Percentiles rank a stretch among this genome's conserved stretches.
Conservation (phyloP, 148 eudicot genomes). For the Fagopyrum homotropicum region DNA sequence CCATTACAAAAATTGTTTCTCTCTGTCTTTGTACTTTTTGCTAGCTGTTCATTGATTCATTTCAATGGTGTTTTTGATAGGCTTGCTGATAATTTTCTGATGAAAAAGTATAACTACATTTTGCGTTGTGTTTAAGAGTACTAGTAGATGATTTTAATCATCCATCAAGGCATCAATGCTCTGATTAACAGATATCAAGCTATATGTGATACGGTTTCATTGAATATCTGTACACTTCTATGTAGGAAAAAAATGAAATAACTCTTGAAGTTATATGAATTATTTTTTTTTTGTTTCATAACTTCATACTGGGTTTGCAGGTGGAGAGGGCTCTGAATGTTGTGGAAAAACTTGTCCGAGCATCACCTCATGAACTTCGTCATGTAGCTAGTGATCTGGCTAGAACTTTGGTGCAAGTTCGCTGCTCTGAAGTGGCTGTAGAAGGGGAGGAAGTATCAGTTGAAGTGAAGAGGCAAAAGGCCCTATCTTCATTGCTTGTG, state of each 20-base stretch:
- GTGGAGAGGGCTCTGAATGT: constrained; percentile 83
- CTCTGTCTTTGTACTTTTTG: not conserved
- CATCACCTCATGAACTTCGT: constrained; percentile 81
- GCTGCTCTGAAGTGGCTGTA: constrained; percentile 58
- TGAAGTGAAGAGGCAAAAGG: constrained; percentile 81
- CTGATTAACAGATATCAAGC: not conserved
- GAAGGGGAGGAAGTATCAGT: constrained; percentile 92
- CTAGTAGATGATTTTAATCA: not conserved
- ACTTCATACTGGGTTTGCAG: constrained; percentile 26
- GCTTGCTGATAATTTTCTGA: not conserved
- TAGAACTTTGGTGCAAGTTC: constrained; percentile 72
- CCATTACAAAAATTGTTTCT: not conserved
- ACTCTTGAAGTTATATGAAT: not conserved
- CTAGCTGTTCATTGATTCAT: not conserved
- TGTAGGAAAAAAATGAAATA: not conserved
- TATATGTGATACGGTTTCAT: not conserved
- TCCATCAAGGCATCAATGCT: not conserved
- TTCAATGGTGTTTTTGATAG: not conserved
- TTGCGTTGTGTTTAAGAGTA: not conserved
- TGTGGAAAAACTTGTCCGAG: constrained; percentile 86
- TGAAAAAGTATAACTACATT: not conserved
- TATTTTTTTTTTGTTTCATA: not conserved
- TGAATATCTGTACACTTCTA: not conserved
- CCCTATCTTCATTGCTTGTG: constrained; percentile 72
- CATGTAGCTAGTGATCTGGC: constrained; percentile 66